Conservation (phyloP, 2,329 filamentous ascomycete species). For the Mollisia scopiformis region DNA sequence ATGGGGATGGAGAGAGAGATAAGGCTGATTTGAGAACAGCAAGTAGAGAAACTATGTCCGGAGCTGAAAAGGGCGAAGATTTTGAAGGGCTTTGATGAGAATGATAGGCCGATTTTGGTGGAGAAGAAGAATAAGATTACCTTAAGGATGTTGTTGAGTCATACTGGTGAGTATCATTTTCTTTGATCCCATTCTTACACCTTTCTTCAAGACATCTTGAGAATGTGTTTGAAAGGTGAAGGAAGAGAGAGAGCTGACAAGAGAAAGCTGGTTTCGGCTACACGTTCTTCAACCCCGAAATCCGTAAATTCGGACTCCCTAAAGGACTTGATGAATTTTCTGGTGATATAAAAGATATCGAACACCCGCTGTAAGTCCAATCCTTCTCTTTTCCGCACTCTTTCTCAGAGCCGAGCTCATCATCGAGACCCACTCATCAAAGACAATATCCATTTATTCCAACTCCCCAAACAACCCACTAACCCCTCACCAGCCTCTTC, state of each 20-base stretch:
- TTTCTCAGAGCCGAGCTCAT: too few species aligned
- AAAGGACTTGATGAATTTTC: slow-evolving; percentile 29
- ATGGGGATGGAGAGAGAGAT: slow-evolving; percentile 45
- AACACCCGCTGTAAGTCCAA: slow-evolving; percentile 43
- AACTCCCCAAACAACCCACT: too few species aligned
- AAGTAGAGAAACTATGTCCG: slow-evolving; percentile 50
- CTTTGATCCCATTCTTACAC: background rate
- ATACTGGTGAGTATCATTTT: slow-evolving; percentile 38
- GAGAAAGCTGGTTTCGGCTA: slow-evolving; percentile 57
- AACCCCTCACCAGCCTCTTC: too few species aligned
- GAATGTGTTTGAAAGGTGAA: background rate
- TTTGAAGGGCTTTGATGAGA: slow-evolving; percentile 44
- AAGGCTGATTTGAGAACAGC: slow-evolving; percentile 58
- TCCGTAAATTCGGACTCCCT: slow-evolving; percentile 51
- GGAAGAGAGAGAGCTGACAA: slow-evolving; percentile 14
- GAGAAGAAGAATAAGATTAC: slow-evolving; percentile 54
- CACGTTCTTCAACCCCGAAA: slow-evolving; percentile 55
- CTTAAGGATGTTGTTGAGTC: slow-evolving; percentile 58
- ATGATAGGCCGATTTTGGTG: slow-evolving; percentile 37
- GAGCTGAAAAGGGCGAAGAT: slow-evolving; percentile 53
- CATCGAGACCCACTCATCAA: too few species aligned
- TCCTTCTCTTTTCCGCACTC: too few species aligned
- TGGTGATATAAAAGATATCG: slow-evolving; percentile 24
- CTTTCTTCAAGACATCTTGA: background rate
- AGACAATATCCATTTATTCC: too few species aligned